phyloP scores from a whole-genome alignment of 2,329 filamentous ascomycete species.

The Botryotinia globosa region DNA sequence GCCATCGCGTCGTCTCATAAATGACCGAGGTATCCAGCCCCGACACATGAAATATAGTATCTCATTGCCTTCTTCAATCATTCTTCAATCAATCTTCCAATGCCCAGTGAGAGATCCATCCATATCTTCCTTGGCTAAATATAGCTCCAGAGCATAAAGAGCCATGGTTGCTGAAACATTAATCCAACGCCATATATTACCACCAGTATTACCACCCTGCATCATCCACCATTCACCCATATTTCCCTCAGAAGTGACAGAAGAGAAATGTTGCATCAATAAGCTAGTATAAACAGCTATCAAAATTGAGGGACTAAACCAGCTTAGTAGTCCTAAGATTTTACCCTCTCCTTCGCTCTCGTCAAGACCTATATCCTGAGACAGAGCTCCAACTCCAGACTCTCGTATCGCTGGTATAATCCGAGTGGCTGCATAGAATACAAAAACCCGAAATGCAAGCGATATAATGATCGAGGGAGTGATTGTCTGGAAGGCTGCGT shows the following conservation, averaged over 20 bases:
- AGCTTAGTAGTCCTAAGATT: slow-evolving; percentile 79
- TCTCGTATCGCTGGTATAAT: slow-evolving; percentile 94
- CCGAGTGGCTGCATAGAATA: slow-evolving; percentile 90
- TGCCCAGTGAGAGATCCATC: slow-evolving; percentile 71
- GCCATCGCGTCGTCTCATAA: background rate
- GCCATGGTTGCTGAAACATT: slow-evolving; percentile 88
- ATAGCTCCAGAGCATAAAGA: slow-evolving; percentile 86
- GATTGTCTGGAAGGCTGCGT: slow-evolving; percentile 91
- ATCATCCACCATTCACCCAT: slow-evolving; percentile 79
- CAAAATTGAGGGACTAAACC: slow-evolving; percentile 91
- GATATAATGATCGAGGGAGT: slow-evolving; percentile 96
- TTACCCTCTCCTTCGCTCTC: slow-evolving; percentile 80
- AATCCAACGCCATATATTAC: slow-evolving; percentile 89
- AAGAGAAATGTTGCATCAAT: slow-evolving; percentile 90
- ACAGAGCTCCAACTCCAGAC: slow-evolving; percentile 76
- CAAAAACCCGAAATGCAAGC: slow-evolving; percentile 86
- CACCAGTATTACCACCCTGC: slow-evolving; percentile 76
- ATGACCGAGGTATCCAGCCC: slow-evolving; percentile 8
- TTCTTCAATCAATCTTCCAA: slow-evolving; percentile 84
- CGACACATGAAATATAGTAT: slow-evolving; percentile 18
- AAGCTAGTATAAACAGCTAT: slow-evolving; percentile 96
- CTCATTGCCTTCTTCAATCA: slow-evolving; percentile 6
- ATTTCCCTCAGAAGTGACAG: slow-evolving; percentile 60
- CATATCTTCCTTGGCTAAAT: slow-evolving; percentile 78
- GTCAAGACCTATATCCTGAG: slow-evolving; percentile 80